Evolutionary conservation across 805 yeast species (phyloP), one percentile per base, ranked within the genome.

Genomic region (Lachancea meyersii): DNA sequence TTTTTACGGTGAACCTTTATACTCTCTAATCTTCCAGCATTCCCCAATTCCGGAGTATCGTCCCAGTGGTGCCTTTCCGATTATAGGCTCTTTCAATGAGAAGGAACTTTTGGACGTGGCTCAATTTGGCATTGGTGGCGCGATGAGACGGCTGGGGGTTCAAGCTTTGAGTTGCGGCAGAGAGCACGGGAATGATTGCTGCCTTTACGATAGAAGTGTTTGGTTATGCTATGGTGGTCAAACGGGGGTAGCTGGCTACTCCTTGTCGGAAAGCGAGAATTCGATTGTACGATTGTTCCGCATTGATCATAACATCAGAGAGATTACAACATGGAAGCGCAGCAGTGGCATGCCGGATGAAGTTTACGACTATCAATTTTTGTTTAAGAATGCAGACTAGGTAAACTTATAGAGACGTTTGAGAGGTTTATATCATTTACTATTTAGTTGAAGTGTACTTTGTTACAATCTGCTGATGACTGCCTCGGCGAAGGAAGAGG

Each of bases 401-500:
- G 22, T 26, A 36, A 5, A 35, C 30, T 35, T 35, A 26, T 36
- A 34, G 37, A 34, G 28, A 34, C 4, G 21, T 22, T 22, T 34
- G 28, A 34, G 8, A 13, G 21, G 28, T 21, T 32, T 34, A 34
- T 34, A 34, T 34, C 40, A 27, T 32, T 40, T 26, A 23, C 6
- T 10, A 30, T 13, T 34, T 14, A 19, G 28, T n/a, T 21, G 7
- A 17, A 21, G 17, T 32, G n/a, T 8, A 19, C 31, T 35, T 35
- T 32, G 40, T 51, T 50, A 57, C 48, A 68, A 63, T 54, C 63
- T 69, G 58, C 72, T 71, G 67, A 93, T 89, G 59, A 93, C 94
- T 71, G 89, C 82, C 67, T 85, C 80, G 54, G 98, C 89, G 77
- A 87, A 93, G 68, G 83, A 88, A 56, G 76, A 53, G 58, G 97